Percentiles rank a stretch among this genome's conserved stretches.
Conservation (phyloP, 2,329 filamentous ascomycete genomes). For the Pezizomycotina sp. region DNA sequence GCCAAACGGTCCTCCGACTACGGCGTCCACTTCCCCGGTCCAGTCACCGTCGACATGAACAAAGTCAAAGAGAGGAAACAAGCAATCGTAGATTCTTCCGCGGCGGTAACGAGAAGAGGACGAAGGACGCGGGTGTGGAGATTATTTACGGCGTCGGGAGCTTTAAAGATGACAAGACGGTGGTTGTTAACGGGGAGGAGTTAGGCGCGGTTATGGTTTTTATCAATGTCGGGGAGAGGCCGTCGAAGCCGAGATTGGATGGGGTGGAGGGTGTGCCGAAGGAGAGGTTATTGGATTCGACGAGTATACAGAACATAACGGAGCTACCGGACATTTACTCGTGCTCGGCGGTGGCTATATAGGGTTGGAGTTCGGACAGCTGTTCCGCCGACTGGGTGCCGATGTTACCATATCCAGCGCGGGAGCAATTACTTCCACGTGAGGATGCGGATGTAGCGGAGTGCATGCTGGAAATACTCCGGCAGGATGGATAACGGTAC, state of each 20-base stretch:
- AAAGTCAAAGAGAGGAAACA: conserved; percentile 38
- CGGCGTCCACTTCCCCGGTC: conserved; percentile 30
- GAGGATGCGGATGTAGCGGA: conserved; percentile 37
- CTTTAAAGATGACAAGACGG: conserved; percentile 31
- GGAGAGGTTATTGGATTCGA: conserved; percentile 34
- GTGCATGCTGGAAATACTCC: conserved; percentile 31
- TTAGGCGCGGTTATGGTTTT: conserved; percentile 33
- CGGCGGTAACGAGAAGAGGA: conserved; percentile 33
- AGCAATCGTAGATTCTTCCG: conserved; percentile 38
- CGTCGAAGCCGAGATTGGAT: conserved; percentile 29
- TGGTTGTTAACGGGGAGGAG: conserved; percentile 28
- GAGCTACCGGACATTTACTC: conserved; percentile 34
- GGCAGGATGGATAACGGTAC: too few species aligned
- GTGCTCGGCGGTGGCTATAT: conserved; percentile 40
- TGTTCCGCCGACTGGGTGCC: conserved; percentile 36
- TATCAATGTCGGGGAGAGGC: conserved; percentile 34
- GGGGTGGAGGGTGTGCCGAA: conserved; percentile 30
- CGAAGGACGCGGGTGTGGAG: conserved; percentile 32
- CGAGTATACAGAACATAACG: conserved; percentile 34
- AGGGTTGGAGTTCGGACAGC: conserved; percentile 39
- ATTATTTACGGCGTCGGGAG: conserved; percentile 33
- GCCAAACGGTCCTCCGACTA: conserved; percentile 32
- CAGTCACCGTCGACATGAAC: conserved; percentile 34
- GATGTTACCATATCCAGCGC: conserved; percentile 36
- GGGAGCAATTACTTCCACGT: conserved; percentile 31